Conservation (phyloP, 2,329 filamentous ascomycete species). For the Orbilia brochopaga region DNA sequence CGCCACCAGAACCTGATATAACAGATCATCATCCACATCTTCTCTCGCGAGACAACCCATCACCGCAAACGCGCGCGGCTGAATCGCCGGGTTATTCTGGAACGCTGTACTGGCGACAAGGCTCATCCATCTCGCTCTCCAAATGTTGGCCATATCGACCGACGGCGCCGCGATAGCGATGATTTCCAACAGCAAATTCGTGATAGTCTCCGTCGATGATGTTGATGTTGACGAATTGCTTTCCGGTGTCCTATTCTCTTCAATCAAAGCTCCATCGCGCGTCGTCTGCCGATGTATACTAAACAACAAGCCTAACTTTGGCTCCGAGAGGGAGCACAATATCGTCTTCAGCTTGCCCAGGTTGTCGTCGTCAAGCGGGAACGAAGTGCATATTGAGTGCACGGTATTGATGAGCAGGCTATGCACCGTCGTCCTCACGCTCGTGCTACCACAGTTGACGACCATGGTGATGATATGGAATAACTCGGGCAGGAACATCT, state of each 20-base stretch:
- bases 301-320: conserved; percentile 66
- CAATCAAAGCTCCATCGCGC: conserved; percentile 53
- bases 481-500: conserved; percentile 71
- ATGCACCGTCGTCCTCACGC: conserved; percentile 67
- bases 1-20: conserved; percentile 74
- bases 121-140: conserved; percentile 76
- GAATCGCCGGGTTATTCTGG: conserved; percentile 74
- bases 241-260: conserved; percentile 53
- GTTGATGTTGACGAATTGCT: conserved; percentile 52
- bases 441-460: conserved; percentile 68
- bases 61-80: conserved; percentile 72
- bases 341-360: conserved; percentile 65
- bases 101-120: conserved; percentile 74
- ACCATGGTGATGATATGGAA: conserved; percentile 75
- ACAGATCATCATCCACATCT: conserved; percentile 73
- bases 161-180: conserved; percentile 70
- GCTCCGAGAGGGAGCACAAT: conserved; percentile 67
- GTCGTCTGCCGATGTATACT: conserved; percentile 57
- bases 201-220: conserved; percentile 66
- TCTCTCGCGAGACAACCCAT: conserved; percentile 75
- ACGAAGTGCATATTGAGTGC: conserved; percentile 71
- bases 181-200: conserved; percentile 68
- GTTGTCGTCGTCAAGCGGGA: conserved; percentile 67
- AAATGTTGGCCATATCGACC: conserved; percentile 70
- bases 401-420: conserved; percentile 70